phyloP scores from a whole-genome alignment of 306 rosid species.

The Mimosa pudica region DNA sequence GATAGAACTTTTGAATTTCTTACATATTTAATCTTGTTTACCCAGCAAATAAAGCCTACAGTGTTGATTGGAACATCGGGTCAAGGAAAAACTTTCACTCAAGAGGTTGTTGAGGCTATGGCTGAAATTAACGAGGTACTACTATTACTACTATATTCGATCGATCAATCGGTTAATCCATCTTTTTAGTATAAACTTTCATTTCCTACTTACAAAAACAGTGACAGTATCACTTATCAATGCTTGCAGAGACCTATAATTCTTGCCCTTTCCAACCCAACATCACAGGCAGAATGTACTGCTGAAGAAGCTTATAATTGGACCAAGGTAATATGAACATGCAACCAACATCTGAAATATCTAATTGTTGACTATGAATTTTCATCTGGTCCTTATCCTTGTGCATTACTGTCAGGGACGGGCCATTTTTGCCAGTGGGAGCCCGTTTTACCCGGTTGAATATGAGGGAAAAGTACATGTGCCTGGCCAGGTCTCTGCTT shows the following conservation, averaged over 20 bases:
- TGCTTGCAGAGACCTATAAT: slow-evolving; percentile 50
- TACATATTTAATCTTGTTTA: slow-evolving; percentile 26
- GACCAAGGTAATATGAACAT: slow-evolving; percentile 43
- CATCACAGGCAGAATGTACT: slow-evolving; percentile 58
- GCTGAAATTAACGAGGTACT: slow-evolving; percentile 73
- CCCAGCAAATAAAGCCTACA: slow-evolving; percentile 87
- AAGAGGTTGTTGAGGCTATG: slow-evolving; percentile 89
- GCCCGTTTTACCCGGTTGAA: slow-evolving; percentile 82
- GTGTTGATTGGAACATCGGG: slow-evolving; percentile 97
- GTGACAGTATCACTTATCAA: slow-evolving; percentile 3
- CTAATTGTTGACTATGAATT: slow-evolving; percentile 2
- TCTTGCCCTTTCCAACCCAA: slow-evolving; percentile 57
- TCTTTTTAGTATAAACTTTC: slow-evolving; percentile 21
- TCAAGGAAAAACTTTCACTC: slow-evolving; percentile 77
- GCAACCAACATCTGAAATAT: slow-evolving; percentile 1
- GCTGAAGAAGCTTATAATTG: slow-evolving; percentile 57
- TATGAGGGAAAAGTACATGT: slow-evolving; percentile 62
- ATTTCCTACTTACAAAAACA: slow-evolving; percentile 1
- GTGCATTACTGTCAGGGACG: slow-evolving; percentile 59
- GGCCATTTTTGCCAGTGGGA: slow-evolving; percentile 88
- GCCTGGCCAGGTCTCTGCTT: slow-evolving; percentile 86
- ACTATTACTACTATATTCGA: slow-evolving; percentile 29
- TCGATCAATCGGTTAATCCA: not conserved
- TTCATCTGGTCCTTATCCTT: not conserved
- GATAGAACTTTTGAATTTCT: slow-evolving; percentile 15